phyloP scores from a whole-genome alignment of 805 yeast species.

The Dipodascus albidus region DNA sequence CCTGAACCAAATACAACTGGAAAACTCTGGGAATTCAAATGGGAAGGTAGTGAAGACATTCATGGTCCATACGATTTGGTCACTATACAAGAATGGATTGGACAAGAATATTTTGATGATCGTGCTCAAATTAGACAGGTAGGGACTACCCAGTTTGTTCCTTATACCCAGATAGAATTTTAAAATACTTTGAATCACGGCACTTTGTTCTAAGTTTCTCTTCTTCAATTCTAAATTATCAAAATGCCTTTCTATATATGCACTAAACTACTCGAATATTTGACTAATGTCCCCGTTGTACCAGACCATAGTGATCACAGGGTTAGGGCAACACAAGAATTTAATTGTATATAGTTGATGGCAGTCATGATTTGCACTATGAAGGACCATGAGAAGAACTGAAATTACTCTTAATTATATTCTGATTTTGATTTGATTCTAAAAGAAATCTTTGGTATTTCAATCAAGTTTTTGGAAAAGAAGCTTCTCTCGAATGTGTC shows the following conservation, averaged over 20 bases:
- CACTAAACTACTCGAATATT: too few species aligned
- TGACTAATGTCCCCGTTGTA: too few species aligned
- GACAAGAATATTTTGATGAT: slow-evolving; percentile 34
- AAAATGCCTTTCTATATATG: too few species aligned
- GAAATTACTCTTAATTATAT: too few species aligned
- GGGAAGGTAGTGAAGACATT: slow-evolving; percentile 33
- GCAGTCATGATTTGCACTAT: too few species aligned
- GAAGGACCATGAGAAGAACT: too few species aligned
- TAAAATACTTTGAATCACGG: too few species aligned
- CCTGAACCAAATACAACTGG: slow-evolving; percentile 11
- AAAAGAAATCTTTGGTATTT: too few species aligned
- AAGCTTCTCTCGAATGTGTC: background rate
- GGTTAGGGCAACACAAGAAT: slow-evolving; percentile 5
- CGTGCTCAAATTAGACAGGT: slow-evolving; percentile 31
- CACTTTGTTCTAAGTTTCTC: too few species aligned
- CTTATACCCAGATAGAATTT: background rate
- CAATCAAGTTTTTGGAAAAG: too few species aligned
- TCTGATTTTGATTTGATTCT: too few species aligned
- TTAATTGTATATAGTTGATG: slow-evolving; percentile 8
- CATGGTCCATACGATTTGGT: slow-evolving; percentile 40
- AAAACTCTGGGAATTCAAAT: slow-evolving; percentile 37
- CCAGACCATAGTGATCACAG: slow-evolving; percentile 8
- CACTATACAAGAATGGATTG: slow-evolving; percentile 41
- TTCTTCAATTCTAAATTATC: too few species aligned
- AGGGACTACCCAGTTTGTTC: slow-evolving; percentile 9